These are phyloP conservation scores for Acanthamoeba culbertsoni DNA, from an alignment of 208 protist genomes.

Conservation along the genomic window DNA sequence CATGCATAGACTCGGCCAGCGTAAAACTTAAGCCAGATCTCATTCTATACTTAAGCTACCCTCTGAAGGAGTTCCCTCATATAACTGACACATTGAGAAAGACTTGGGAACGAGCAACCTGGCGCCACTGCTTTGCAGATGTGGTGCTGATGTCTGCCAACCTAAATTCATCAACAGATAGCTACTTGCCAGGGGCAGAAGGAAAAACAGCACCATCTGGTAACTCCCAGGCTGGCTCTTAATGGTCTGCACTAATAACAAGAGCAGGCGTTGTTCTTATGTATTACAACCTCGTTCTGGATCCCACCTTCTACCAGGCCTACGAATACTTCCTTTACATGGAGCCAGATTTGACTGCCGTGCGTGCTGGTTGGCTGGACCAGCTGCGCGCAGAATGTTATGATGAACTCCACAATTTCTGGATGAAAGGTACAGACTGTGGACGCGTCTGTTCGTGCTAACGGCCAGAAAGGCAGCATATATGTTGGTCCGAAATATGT, in stretches of 20 bases:
- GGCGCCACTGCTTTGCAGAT: background rate
- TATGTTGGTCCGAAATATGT: background rate
- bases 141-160: too few species aligned
- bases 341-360: background rate
- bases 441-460: too few species aligned
- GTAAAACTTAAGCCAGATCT: background rate
- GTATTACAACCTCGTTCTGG: background rate
- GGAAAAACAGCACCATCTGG: too few species aligned
- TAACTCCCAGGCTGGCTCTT: too few species aligned
- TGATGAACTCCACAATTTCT: background rate
- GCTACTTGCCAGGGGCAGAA: too few species aligned
- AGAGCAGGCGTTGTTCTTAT: background rate
- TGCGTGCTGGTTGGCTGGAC: background rate
- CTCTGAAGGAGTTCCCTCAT: background rate
- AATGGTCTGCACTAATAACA: too few species aligned
- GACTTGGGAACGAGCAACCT: background rate
- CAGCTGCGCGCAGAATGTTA: background rate
- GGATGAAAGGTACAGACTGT: background rate
- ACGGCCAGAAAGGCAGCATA: background rate
- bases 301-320: background rate
- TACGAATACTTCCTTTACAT: conserved; percentile 1
- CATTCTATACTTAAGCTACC: background rate
- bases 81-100: background rate
- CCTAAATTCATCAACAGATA: too few species aligned
- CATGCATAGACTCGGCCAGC: background rate